phyloP scores from a whole-genome alignment of 2,329 filamentous ascomycete species.

The Phaeomoniella chlamydospora region DNA sequence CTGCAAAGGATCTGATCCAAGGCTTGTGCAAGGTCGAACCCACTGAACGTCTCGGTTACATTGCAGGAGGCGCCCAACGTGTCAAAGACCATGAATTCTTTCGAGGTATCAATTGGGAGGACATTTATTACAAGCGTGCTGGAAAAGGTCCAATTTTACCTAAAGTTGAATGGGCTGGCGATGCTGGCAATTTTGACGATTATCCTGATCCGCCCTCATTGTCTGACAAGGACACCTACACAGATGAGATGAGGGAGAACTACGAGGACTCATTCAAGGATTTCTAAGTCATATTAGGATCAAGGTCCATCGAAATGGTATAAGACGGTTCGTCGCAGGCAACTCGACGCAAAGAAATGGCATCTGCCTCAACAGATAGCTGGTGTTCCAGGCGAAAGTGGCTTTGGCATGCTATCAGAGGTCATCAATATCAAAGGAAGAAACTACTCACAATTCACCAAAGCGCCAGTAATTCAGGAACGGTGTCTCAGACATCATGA shows the following conservation, averaged over 20 bases:
- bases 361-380: too few species aligned
- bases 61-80: constrained; percentile 42
- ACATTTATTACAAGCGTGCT: constrained; percentile 42
- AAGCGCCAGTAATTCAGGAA: too few species aligned
- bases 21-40: constrained; percentile 50
- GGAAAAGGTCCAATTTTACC: constrained; percentile 47
- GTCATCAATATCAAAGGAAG: too few species aligned
- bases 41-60: constrained; percentile 47
- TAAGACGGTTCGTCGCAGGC: too few species aligned
- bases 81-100: constrained; percentile 52
- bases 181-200: constrained; percentile 51
- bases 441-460: too few species aligned
- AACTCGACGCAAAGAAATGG: too few species aligned
- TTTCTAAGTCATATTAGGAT: constrained; percentile 31
- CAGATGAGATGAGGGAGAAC: constrained; percentile 43
- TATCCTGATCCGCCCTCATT: constrained; percentile 38
- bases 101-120: constrained; percentile 46
- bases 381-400: too few species aligned
- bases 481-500: too few species aligned
- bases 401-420: too few species aligned
- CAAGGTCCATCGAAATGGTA: too few species aligned
- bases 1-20: constrained; percentile 46
- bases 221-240: constrained; percentile 38
- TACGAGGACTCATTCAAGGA: constrained; percentile 47
- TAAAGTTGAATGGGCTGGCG: constrained; percentile 42